Evolutionary conservation across 2,329 filamentous ascomycete genomes (phyloP), one percentile per base, ranked within the genome.

Genomic region (Calycina marina): DNA sequence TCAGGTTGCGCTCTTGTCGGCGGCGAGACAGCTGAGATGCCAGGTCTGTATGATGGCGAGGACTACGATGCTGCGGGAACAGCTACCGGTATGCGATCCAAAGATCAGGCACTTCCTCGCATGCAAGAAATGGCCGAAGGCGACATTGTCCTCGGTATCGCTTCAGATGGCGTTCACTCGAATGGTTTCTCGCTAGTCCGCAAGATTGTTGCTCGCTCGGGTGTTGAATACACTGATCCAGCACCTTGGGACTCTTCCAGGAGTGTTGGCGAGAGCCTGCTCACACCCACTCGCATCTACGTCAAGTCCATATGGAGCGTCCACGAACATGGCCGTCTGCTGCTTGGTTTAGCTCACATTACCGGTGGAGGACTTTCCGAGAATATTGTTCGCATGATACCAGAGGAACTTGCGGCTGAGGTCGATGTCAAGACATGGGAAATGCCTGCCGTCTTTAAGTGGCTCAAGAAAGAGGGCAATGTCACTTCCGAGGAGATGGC

Each of bases 161-260:
- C 71, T 8, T 94, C 85, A 14, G 81, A 72, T 36, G 90, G 90
- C 18, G 72, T 88, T 2, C 90, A 98, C 63, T 94, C 86, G 18
- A 98, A 98, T 57, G 90, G 90, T 30, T 98, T 93, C 65, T 94
- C 86, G 0, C 76, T 98, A n/a, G 79, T 96, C 18, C 79, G 90
- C 40, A 82, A 83, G 52, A 86, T 96, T 48, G 67, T 96, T 41
- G 73, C 83, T 46, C 67, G 68, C 37, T 70, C 77, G 20, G 73
- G 75, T 4, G 62, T 96, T 4, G 60, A 60, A 26, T 94, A 86
- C 60, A 63, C 68, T 9, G 74, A 79, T 44, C 53, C 66, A 1
- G 77, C 80, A 2, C 90, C 90, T 2, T 98, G 90, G 85, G 65
- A 77, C 39, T 48, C 56, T 9, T 59, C 59, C 32, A 62, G 60